phyloP scores from a whole-genome alignment of 1,139 yeast species.

The Pichia sorboxylosa region DNA sequence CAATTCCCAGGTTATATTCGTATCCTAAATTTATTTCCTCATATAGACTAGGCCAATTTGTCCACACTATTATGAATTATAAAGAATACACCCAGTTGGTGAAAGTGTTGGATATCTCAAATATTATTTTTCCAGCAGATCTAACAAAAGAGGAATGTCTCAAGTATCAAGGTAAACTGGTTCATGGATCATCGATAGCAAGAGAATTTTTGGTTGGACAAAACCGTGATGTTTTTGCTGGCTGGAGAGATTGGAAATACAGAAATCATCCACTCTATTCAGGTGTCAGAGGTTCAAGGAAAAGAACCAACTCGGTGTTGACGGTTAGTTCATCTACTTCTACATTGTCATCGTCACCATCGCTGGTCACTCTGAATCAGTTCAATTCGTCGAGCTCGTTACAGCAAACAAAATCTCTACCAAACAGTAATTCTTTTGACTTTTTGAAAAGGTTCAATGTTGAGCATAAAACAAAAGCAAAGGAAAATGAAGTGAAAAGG shows the following conservation, averaged over 20 bases:
- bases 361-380: no score
- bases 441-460: no score
- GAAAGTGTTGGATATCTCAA: constrained; percentile 45
- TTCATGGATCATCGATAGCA: constrained; percentile 10
- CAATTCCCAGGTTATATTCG: constrained; percentile 44
- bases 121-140: constrained; percentile 35
- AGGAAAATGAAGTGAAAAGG: no score
- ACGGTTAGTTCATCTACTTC: constrained; percentile 1
- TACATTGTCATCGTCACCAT: no score
- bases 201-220: constrained; percentile 9
- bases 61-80: constrained; percentile 42
- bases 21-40: constrained; percentile 51
- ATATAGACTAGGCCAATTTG: constrained; percentile 68
- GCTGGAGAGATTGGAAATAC: constrained; percentile 87
- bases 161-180: constrained; percentile 14
- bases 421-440: no score
- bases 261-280: constrained; percentile 59
- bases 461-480: no score
- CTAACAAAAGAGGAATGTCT: constrained; percentile 22
- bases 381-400: no score
- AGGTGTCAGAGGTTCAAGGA: constrained; percentile 4
- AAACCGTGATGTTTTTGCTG: constrained; percentile 30
- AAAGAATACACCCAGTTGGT: constrained; percentile 48
- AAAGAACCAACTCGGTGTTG: constrained; percentile 4
- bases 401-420: no score